Base-by-base conservation (phyloP, 495 filamentous ascomycete genomes). In the Achaetomiella virescens region DNA sequence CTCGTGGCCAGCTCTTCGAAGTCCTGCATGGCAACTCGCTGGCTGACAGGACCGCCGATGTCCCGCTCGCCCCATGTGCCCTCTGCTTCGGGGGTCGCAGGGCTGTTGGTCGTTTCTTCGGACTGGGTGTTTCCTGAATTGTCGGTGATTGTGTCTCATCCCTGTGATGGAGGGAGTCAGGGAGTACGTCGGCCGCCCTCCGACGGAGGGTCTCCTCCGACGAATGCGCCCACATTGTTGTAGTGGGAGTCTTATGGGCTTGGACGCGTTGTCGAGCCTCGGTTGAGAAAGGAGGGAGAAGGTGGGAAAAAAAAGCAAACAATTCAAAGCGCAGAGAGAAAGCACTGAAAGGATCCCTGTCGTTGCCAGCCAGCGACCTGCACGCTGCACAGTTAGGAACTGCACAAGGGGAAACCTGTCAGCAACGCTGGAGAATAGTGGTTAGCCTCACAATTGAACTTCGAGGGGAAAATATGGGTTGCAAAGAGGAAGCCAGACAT, bases 1-100 rank as follows among this genome's bases (percentile, higher is more conserved):
- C 52, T 42, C 2, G 81, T 81, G 55, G 81, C 80, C 52, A 93
- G 75, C 5, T 81, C 81, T 52, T 89, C 82, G 54, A 83, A 84
- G 41, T 91, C 83, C 51, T 85, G 81, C 80, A 87, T 85, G 20
- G 89, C 87, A 48, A 74, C 67, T 15, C 72, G 72, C 50, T 82
- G 77, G 63, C 78, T 81, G 57, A 89, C 79, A 7, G 81, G 80
- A 11, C 81, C 80, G 14, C 86, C 85, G 27, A 70, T 63, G 63
- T 88, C 81, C 22, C 81, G 73, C 65, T 93, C 89, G 22, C 89
- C 89, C 89, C 89, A 93, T 18, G 82, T 85, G 41, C 86, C 86
- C 25, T 82, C 77, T 37, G 20, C 51, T 5, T 64, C 59, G 2
- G 61, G 56, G 38, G 22, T 57, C 1, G 61, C 47, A 1, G 58